Conservation (phyloP, 2,329 filamentous ascomycete genomes). For the Fusarium hostae region DNA sequence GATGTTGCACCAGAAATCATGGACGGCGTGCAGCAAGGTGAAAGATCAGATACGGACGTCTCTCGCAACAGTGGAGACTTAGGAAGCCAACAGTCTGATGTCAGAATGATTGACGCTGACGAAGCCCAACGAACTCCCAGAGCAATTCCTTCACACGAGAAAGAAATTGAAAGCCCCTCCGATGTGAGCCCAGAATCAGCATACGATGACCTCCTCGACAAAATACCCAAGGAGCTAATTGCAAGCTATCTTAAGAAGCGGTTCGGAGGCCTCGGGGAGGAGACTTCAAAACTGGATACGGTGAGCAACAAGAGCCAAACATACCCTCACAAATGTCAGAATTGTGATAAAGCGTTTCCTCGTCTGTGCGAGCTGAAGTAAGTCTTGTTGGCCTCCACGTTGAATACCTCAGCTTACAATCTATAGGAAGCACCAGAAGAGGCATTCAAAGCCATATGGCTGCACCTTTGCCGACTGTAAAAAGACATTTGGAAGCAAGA, state of each 20-base stretch:
- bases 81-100: conserved; percentile 22
- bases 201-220: conserved; percentile 41
- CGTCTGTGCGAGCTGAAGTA: conserved; percentile 70
- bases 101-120: conserved; percentile 30
- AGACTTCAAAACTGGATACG: conserved; percentile 21
- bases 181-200: conserved; percentile 21
- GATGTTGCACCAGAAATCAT: conserved; percentile 2
- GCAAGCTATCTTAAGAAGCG: conserved; percentile 46
- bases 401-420: conserved; percentile 19
- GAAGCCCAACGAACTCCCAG: conserved; percentile 18
- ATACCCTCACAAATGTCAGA: conserved; percentile 46
- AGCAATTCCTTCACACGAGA: not conserved
- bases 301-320: conserved; percentile 19
- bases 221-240: conserved; percentile 48
- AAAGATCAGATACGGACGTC: not conserved
- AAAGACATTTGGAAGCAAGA: conserved; percentile 88
- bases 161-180: not conserved
- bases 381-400: conserved; percentile 24
- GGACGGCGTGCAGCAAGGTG: conserved; percentile 13
- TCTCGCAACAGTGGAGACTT: not conserved
- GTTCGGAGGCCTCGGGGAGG: conserved; percentile 5
- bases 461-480: conserved; percentile 79
- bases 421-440: conserved; percentile 82
- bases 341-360: conserved; percentile 59
- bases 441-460: conserved; percentile 82